Evolutionary conservation across 805 yeast species (phyloP).

Genomic region (Torulaspora franciscae): DNA sequence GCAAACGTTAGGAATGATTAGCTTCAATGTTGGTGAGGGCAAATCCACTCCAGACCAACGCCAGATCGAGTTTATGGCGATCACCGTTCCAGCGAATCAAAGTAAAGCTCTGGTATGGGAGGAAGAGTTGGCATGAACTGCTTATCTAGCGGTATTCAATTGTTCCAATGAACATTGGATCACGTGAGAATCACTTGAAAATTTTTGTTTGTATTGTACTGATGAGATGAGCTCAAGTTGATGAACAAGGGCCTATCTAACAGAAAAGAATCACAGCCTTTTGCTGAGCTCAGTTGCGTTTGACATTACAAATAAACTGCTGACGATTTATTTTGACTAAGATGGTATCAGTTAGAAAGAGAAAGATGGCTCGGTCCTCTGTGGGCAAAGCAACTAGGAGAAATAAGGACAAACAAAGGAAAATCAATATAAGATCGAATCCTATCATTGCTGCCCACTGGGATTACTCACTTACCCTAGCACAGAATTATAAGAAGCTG

Average conservation of each 20-base stretch:
- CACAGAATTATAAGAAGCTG: slow-evolving; percentile 78
- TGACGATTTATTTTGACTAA: neutral
- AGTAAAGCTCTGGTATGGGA: no score
- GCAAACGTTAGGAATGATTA: neutral
- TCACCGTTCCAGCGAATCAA: no score
- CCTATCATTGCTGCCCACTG: slow-evolving; percentile 85
- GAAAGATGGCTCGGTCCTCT: slow-evolving; percentile 75
- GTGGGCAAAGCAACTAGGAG: slow-evolving; percentile 66
- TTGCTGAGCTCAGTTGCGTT: no score
- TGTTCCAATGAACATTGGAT: neutral
- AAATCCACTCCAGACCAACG: no score
- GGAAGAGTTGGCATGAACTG: no score
- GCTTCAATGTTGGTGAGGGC: no score
- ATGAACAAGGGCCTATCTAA: no score
- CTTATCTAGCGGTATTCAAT: no score
- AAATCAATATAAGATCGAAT: slow-evolving; percentile 61
- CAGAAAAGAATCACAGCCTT: no score
- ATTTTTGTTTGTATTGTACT: neutral
- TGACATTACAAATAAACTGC: neutral
- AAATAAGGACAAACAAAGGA: slow-evolving; percentile 62
- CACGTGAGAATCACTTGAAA: slow-evolving; percentile 2
- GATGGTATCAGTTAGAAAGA: slow-evolving; percentile 75
- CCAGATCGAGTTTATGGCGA: no score
- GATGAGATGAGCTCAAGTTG: slow-evolving; percentile 1
- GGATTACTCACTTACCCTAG: slow-evolving; percentile 76